These are phyloP conservation scores for Aspergillus saccharolyticus DNA, from an alignment of 495 filamentous ascomycete species.

Conservation along the genomic window DNA sequence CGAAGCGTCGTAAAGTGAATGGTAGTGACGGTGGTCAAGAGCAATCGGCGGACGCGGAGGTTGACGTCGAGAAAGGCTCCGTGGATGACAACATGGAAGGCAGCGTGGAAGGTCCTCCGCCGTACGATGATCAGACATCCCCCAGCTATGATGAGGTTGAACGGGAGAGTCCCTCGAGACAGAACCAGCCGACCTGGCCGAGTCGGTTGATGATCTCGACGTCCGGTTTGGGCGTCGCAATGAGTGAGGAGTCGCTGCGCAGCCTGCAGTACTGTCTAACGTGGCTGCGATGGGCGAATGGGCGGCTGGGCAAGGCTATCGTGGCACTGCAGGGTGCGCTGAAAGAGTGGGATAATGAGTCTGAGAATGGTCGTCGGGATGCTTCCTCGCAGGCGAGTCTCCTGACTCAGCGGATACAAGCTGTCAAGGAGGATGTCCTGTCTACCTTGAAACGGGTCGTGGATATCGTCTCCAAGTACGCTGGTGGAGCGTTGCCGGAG, in stretches of 20 bases:
- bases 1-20: conserved; percentile 62
- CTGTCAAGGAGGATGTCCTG: conserved; percentile 67
- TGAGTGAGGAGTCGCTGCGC: conserved; percentile 76
- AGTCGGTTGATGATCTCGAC: conserved; percentile 76
- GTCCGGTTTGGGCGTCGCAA: conserved; percentile 76
- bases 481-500: conserved; percentile 77
- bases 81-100: conserved; percentile 9
- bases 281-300: conserved; percentile 72
- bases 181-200: conserved; percentile 57
- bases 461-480: conserved; percentile 73
- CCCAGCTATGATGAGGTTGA: conserved; percentile 61
- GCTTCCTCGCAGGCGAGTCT: conserved; percentile 36
- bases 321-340: conserved; percentile 63
- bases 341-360: conserved; percentile 63
- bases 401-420: conserved; percentile 57
- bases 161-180: conserved; percentile 25
- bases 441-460: conserved; percentile 72
- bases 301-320: conserved; percentile 64
- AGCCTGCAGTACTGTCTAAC: conserved; percentile 73
- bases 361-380: conserved; percentile 21
- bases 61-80: conserved; percentile 9
- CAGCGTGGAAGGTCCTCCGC: conserved; percentile 63
- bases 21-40: conserved; percentile 20
- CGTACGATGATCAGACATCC: conserved; percentile 71
- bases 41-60: conserved; percentile 14